Evolutionary conservation across 2,329 filamentous ascomycete species (phyloP).

Genomic region (Corinectria fuckeliana): DNA sequence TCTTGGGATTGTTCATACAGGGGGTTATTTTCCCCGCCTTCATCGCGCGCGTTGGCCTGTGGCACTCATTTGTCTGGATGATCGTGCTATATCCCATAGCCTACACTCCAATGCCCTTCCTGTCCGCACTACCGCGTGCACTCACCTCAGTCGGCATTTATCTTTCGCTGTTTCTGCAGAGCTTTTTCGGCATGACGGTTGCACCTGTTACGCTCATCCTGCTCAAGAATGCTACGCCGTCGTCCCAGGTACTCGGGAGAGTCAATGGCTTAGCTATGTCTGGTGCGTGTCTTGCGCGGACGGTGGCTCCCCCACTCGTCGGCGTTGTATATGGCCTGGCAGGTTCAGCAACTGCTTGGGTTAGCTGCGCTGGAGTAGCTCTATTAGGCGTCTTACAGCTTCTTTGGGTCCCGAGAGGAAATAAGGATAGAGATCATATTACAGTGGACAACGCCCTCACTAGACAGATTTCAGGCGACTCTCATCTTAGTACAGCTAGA

Average conservation of each 20-base stretch:
- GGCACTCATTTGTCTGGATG: constrained; percentile 69
- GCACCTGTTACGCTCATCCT: constrained; percentile 74
- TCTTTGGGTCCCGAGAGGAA: constrained; percentile 28
- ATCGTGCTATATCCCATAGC: constrained; percentile 70
- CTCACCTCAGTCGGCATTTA: constrained; percentile 69
- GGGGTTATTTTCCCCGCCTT: constrained; percentile 72
- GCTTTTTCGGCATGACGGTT: constrained; percentile 71
- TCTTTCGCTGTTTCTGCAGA: constrained; percentile 68
- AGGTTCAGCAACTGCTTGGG: constrained; percentile 52
- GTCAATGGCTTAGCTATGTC: constrained; percentile 77
- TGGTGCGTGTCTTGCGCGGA: constrained; percentile 74
- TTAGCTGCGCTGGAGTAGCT: constrained; percentile 43
- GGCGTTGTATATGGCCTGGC: constrained; percentile 71
- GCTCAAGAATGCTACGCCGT: constrained; percentile 74
- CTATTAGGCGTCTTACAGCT: constrained; percentile 30
- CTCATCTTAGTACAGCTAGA: too few relatives aligned
- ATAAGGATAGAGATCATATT: constrained; percentile 15
- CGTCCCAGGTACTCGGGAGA: constrained; percentile 66
- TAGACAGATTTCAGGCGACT: constrained; percentile 11
- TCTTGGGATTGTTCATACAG: constrained; percentile 76
- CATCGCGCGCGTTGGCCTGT: constrained; percentile 69
- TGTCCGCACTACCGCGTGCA: constrained; percentile 62
- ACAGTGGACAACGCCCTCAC: constrained; percentile 29
- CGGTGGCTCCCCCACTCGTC: constrained; percentile 70
- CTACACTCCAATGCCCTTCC: constrained; percentile 73